Evolutionary conservation across 2,329 filamentous ascomycete species (phyloP), one percentile per base, ranked within the genome.

Genomic region (Thielaviopsis populi): DNA sequence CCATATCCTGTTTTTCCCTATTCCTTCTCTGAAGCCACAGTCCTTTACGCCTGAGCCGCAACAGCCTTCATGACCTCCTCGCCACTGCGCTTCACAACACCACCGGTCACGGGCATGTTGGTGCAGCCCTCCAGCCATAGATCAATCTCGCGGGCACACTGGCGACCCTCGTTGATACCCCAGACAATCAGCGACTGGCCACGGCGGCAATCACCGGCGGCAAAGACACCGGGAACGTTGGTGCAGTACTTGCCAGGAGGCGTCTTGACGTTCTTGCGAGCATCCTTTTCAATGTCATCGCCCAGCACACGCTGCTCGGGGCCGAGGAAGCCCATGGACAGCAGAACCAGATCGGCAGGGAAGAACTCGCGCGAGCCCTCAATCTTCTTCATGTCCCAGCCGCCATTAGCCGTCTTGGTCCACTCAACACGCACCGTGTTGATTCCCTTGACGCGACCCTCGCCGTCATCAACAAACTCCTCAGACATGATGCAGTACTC

Each of bases 401-500:
- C 91, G 68, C 91, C 91, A 67, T 83, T 86, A 33, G 89, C 81
- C 63, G 85, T 89, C 80, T 91, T 94, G 70, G 90, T 94, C 92
- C 92, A 97, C 74, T 96, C 91, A 53, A 97, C 91, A 63, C 92
- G 90, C 66, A 94, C 84, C 53, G 91, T 96, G 77, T 94, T 96
- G 80, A 97, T 96, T 68, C 92, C 92, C 80, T 91, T 95, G 72
- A 97, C 90, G 68, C 87, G 86, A 73, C 91, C 91, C 60, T 76
- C 83, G 67, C 90, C 91, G 70, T 96, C 90, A 68, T 91, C 89
- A 67, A 95, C 89, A 69, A 97, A 97, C 70, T 95, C 89, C 78
- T 95, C 92, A 19, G 91, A 95, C 90, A 96, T 96, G 77, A 97
- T 91, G 78, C 91, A 96, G 80, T 88, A 97, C 78, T 96, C 92